phyloP scores from a whole-genome alignment of 2,329 filamentous ascomycete genomes.

The Akanthomyces lecanii region DNA sequence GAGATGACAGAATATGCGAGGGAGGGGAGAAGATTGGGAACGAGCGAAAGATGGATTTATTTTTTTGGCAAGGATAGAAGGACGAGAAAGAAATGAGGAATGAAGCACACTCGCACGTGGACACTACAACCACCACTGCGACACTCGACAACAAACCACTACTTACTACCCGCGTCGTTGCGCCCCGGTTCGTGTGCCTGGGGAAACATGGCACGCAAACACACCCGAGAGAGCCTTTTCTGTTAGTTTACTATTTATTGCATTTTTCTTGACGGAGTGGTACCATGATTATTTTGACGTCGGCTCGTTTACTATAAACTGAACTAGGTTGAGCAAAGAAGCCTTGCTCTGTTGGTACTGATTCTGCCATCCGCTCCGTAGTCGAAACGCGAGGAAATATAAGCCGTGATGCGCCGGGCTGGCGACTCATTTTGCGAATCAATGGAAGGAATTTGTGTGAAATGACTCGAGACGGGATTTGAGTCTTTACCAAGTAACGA shows the following conservation, averaged over 20 bases:
- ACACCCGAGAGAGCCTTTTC: slow-evolving; percentile 13
- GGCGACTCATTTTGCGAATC: too few species aligned
- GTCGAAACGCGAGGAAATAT: too few species aligned
- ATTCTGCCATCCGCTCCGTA: too few species aligned
- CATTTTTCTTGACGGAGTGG: not conserved
- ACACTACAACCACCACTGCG: not conserved
- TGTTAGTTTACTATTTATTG: slow-evolving; percentile 15
- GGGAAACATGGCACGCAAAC: slow-evolving; percentile 5
- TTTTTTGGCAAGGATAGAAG: slow-evolving; percentile 12
- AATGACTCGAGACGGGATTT: too few species aligned
- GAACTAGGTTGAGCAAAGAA: not conserved
- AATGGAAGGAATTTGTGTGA: too few species aligned
- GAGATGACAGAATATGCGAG: not conserved
- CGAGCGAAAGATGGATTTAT: slow-evolving; percentile 17
- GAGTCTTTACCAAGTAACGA: too few species aligned
- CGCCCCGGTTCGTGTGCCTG: not conserved
- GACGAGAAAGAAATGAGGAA: slow-evolving; percentile 11
- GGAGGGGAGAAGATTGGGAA: not conserved
- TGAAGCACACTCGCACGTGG: not conserved
- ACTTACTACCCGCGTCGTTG: not conserved
- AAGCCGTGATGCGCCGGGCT: too few species aligned
- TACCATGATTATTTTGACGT: not conserved
- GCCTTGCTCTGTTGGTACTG: too few species aligned
- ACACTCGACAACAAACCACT: slow-evolving; percentile 11
- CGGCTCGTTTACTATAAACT: not conserved